These are phyloP conservation scores for Acanthamoeba comandoni DNA, from an alignment of 208 protist genomes.

Conservation along the genomic window DNA sequence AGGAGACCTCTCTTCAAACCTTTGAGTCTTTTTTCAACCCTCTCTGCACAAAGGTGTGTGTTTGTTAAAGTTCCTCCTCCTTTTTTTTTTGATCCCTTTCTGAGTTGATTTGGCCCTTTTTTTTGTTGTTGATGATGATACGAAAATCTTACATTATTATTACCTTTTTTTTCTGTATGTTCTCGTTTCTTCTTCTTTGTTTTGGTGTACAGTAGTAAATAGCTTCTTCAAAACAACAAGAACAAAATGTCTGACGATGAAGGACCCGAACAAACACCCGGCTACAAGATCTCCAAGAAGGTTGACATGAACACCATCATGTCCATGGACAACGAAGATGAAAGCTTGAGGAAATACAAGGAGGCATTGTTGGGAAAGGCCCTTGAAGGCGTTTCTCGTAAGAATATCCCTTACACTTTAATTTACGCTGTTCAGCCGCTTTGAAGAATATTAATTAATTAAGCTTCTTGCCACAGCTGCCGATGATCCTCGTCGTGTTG, in stretches of 20 bases:
- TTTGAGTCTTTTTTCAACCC: too few species aligned
- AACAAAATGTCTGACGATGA: constrained; percentile 71
- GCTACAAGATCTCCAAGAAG: constrained; percentile 81
- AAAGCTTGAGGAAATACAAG: constrained; percentile 86
- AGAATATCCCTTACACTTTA: background rate
- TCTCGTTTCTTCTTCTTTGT: constrained; percentile 23
- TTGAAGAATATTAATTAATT: too few species aligned
- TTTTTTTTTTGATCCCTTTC: too few species aligned
- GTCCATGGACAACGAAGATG: constrained; percentile 85
- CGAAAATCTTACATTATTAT: too few species aligned
- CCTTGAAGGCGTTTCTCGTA: constrained; percentile 48
- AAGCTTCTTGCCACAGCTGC: constrained; percentile 25
- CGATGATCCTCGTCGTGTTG: constrained; percentile 83
- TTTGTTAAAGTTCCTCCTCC: too few species aligned
- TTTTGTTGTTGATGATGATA: too few species aligned
- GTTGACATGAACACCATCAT: constrained; percentile 81
- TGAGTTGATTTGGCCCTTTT: too few species aligned
- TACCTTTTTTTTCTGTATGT: too few species aligned
- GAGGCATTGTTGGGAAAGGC: constrained; percentile 77
- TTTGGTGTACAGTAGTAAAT: background rate
- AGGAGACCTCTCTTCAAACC: too few species aligned
- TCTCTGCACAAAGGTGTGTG: too few species aligned
- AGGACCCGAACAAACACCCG: constrained; percentile 59
- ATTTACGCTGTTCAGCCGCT: too few species aligned
- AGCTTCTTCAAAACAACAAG: constrained; percentile 13